Evolutionary conservation across 2,329 filamentous ascomycete species (phyloP).

Genomic region (Colletotrichum spaethianum): DNA sequence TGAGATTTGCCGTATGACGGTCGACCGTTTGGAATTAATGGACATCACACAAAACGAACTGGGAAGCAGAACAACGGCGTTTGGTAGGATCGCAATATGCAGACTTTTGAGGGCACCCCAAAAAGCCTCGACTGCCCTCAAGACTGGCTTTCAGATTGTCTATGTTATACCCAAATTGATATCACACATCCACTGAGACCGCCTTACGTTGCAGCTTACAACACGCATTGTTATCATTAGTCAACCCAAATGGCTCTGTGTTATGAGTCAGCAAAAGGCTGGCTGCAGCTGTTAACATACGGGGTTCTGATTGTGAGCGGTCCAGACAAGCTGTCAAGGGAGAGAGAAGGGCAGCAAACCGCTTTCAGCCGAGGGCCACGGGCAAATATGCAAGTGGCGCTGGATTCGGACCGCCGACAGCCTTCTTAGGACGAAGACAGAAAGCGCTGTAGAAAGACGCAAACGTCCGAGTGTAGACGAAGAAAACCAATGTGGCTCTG

Average conservation of each 20-base stretch:
- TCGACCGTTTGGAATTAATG: background rate
- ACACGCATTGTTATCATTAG: background rate
- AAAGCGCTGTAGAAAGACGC: background rate
- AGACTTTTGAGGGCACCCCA: background rate
- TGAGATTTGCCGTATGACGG: background rate
- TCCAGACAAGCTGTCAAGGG: background rate
- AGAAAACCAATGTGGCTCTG: background rate
- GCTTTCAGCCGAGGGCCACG: constrained; percentile 30
- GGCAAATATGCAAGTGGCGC: constrained; percentile 26
- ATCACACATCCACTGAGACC: background rate
- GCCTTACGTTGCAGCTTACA: too few species aligned
- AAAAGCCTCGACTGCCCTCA: background rate
- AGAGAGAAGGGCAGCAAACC: constrained; percentile 3
- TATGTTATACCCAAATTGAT: constrained; percentile 33
- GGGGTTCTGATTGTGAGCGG: background rate
- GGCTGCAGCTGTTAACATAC: background rate
- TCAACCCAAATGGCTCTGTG: too few species aligned
- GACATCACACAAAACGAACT: constrained; percentile 7
- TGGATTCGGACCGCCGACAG: background rate
- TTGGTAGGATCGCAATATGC: constrained; percentile 4
- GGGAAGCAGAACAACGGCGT: constrained; percentile 24
- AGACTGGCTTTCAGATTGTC: background rate
- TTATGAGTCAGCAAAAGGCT: background rate
- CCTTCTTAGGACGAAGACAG: constrained; percentile 19
- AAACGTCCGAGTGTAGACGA: too few species aligned